These are phyloP conservation scores for Pseudocercospora musae DNA, from an alignment of 2,329 filamentous ascomycete genomes.

Conservation along the genomic window DNA sequence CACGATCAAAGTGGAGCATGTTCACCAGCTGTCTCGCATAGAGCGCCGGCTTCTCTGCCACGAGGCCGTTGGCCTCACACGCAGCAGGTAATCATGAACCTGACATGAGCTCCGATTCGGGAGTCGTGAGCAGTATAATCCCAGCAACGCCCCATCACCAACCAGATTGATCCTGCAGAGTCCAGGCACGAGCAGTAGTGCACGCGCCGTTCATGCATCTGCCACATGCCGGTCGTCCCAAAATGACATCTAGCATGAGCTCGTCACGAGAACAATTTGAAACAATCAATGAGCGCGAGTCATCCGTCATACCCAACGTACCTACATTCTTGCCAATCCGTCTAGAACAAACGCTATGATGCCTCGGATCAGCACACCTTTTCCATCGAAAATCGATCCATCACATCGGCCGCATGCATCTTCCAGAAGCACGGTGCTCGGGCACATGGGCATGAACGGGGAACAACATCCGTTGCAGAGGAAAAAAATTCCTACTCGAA, in stretches of 20 bases:
- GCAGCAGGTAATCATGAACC: neutral
- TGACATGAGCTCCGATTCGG: neutral
- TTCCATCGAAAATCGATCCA: neutral
- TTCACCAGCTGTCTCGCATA: neutral
- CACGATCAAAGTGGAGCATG: neutral
- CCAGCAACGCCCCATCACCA: neutral
- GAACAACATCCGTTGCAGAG: neutral
- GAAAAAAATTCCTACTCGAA: neutral
- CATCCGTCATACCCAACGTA: neutral
- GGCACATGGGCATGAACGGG: neutral
- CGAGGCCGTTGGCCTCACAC: neutral
- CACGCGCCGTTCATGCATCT: neutral
- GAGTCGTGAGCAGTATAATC: neutral
- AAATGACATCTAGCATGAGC: neutral
- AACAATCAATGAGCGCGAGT: neutral
- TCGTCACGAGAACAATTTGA: neutral
- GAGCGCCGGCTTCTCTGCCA: slow-evolving; percentile 1
- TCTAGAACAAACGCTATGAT: neutral
- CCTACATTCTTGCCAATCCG: neutral
- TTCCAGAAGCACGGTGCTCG: neutral
- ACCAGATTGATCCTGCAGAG: neutral
- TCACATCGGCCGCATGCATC: neutral
- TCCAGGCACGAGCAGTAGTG: neutral
- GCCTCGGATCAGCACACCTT: neutral
- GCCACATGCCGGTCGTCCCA: neutral